Evolutionary conservation across 495 filamentous ascomycete genomes (phyloP).

Genomic region (Tuber brumale): DNA sequence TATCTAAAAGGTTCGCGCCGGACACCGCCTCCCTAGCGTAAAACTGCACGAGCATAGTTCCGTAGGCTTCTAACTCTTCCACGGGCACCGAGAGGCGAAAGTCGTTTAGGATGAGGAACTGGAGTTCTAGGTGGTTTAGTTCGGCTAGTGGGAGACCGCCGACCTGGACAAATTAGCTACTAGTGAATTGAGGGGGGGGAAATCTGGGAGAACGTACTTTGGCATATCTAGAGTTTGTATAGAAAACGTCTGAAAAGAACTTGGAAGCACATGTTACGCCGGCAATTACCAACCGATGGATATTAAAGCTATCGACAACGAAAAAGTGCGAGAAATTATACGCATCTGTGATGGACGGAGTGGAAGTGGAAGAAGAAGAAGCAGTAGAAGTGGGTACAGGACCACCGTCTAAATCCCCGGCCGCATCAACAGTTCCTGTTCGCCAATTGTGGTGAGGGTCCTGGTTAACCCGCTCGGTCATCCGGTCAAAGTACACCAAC

Average conservation of each 20-base stretch:
- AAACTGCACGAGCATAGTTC: conserved; percentile 98
- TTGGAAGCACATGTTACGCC: conserved; percentile 98
- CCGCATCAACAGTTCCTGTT: conserved; percentile 24
- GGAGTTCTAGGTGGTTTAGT: conserved; percentile 92
- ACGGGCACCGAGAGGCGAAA: conserved; percentile 91
- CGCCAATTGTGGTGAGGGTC: conserved; percentile 41
- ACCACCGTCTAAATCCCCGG: conserved; percentile 15
- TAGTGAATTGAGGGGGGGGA: conserved; percentile 9
- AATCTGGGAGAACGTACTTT: conserved; percentile 60
- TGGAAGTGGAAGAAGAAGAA: neutral
- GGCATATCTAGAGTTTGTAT: conserved; percentile 97
- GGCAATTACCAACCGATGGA: conserved; percentile 92
- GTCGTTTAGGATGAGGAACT: conserved; percentile 94
- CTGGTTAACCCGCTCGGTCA: conserved; percentile 91
- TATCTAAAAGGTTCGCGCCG: conserved; percentile 41
- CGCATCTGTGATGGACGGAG: conserved; percentile 45
- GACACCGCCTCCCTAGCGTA: conserved; percentile 86
- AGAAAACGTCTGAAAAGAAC: conserved; percentile 99
- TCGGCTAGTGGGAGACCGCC: conserved; percentile 93
- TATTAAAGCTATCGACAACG: conserved; percentile 98
- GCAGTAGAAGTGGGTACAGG: conserved; percentile 11
- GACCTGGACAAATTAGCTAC: conserved; percentile 54
- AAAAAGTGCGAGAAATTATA: conserved; percentile 74
- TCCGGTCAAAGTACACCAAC: conserved; percentile 96
- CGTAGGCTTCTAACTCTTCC: conserved; percentile 93